These are phyloP conservation scores for Suhomyces atakaporum DNA, from an alignment of 1,139 yeast species.

Conservation along the genomic window DNA sequence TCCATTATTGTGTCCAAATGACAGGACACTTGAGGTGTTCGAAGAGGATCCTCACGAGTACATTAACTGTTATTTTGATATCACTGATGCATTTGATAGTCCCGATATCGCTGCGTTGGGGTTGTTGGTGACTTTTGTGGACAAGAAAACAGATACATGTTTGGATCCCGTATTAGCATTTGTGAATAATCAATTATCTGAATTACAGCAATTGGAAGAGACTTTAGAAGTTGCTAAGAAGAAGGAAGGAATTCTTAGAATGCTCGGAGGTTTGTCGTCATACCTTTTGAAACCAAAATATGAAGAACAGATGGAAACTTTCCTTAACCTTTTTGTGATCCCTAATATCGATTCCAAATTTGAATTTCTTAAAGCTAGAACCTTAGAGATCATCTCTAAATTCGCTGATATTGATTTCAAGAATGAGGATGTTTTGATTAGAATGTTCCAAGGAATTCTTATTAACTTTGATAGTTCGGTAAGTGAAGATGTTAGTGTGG, in stretches of 20 bases:
- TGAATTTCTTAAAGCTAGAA: constrained; percentile 81
- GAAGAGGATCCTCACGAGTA: constrained; percentile 92
- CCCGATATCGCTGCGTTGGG: constrained; percentile 73
- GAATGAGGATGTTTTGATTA: constrained; percentile 49
- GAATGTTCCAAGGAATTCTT: constrained; percentile 68
- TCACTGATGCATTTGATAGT: constrained; percentile 56
- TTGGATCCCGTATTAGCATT: constrained; percentile 67
- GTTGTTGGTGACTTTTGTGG: constrained; percentile 63
- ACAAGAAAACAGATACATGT: constrained; percentile 62
- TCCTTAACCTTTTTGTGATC: constrained; percentile 62
- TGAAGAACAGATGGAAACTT: constrained; percentile 64
- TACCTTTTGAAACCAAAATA: constrained; percentile 57
- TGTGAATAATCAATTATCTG: constrained; percentile 55
- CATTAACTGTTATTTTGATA: constrained; percentile 75
- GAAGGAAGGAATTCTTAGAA: constrained; percentile 78
- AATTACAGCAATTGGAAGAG: constrained; percentile 44
- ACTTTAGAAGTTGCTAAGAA: constrained; percentile 62
- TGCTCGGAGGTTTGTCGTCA: constrained; percentile 72
- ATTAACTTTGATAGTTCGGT: constrained; percentile 49
- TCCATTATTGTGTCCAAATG: constrained; percentile 76
- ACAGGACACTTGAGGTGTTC: constrained; percentile 69
- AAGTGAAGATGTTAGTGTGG: constrained; percentile 55
- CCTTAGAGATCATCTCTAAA: constrained; percentile 74
- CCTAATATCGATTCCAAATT: constrained; percentile 69
- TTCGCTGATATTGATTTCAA: constrained; percentile 66